These are phyloP conservation scores for Piper longum DNA, from an alignment of 164 flowering plant genomes.

Conservation along the genomic window DNA sequence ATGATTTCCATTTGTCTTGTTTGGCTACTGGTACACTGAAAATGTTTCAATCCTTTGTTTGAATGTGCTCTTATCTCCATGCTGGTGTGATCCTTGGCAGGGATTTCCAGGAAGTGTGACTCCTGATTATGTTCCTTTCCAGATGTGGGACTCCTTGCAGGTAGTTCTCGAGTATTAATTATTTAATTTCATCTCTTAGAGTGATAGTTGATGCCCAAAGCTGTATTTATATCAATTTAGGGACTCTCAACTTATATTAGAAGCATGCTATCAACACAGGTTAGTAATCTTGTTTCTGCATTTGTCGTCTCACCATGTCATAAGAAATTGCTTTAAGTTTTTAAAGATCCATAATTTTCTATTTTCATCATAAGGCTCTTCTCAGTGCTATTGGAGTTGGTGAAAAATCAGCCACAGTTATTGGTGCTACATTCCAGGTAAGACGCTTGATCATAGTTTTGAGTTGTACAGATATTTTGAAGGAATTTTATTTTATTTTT, in stretches of 20 bases:
- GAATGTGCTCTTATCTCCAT: background rate
- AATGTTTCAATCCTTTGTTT: too few species aligned
- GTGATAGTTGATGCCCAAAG: background rate
- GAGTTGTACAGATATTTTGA: background rate
- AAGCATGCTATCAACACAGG: slow-evolving; percentile 96
- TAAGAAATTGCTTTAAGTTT: background rate
- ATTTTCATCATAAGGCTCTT: slow-evolving; percentile 46
- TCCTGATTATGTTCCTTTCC: slow-evolving; percentile 84
- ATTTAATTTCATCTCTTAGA: background rate
- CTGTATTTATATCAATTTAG: slow-evolving; percentile 20
- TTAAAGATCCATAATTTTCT: background rate
- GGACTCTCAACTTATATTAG: slow-evolving; percentile 90
- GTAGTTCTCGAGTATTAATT: slow-evolving; percentile 16
- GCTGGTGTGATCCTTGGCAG: slow-evolving; percentile 20
- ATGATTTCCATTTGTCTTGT: too few species aligned
- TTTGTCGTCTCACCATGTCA: background rate
- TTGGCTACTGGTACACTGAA: too few species aligned
- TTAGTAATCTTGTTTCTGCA: slow-evolving; percentile 11
- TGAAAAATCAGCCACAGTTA: slow-evolving; percentile 88
- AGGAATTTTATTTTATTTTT: background rate
- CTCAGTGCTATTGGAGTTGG: slow-evolving; percentile 97
- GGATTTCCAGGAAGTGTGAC: slow-evolving; percentile 94
- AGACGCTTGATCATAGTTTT: background rate
- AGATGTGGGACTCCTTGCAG: slow-evolving; percentile 92
- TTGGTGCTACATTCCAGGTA: slow-evolving; percentile 98